Conservation (phyloP, 225 moss, liverwort and hornwort species). For the Physcomitrium patens region DNA sequence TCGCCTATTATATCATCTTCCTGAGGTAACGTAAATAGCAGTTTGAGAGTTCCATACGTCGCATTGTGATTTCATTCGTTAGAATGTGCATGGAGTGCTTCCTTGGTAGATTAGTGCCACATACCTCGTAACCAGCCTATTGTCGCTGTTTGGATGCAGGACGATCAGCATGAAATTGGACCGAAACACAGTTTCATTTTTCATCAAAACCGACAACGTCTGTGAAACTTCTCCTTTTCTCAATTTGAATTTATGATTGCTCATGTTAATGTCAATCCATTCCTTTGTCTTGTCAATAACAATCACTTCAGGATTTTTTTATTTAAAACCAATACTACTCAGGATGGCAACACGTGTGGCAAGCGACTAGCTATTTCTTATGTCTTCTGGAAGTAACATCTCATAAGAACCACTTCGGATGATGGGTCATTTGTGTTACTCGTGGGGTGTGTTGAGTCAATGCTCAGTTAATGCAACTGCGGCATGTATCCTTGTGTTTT, state of each 20-base stretch:
- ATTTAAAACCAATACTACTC: background rate
- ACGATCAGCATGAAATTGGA: slow-evolving; percentile 78
- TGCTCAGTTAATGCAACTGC: background rate
- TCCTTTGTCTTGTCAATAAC: background rate
- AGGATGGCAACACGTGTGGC: background rate
- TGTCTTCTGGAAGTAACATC: background rate
- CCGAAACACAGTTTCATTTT: slow-evolving; percentile 69
- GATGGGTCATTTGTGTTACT: too few species aligned
- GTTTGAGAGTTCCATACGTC: background rate
- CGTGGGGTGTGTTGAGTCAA: too few species aligned
- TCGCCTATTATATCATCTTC: slow-evolving; percentile 76
- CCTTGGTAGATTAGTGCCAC: background rate
- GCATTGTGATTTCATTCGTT: background rate
- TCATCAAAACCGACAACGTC: slow-evolving; percentile 76
- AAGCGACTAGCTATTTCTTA: background rate
- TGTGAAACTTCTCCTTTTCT: slow-evolving; percentile 25
- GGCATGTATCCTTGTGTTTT: background rate
- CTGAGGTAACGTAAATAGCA: slow-evolving; percentile 48
- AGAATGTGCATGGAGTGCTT: background rate
- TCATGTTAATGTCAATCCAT: background rate
- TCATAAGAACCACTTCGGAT: background rate
- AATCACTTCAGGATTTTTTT: background rate
- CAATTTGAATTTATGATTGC: background rate
- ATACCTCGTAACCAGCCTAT: background rate
- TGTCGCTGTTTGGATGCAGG: slow-evolving; percentile 36